These are phyloP conservation scores for Mycena galericulata DNA, from an alignment of 768 basidiomycete species.

Conservation along the genomic window DNA sequence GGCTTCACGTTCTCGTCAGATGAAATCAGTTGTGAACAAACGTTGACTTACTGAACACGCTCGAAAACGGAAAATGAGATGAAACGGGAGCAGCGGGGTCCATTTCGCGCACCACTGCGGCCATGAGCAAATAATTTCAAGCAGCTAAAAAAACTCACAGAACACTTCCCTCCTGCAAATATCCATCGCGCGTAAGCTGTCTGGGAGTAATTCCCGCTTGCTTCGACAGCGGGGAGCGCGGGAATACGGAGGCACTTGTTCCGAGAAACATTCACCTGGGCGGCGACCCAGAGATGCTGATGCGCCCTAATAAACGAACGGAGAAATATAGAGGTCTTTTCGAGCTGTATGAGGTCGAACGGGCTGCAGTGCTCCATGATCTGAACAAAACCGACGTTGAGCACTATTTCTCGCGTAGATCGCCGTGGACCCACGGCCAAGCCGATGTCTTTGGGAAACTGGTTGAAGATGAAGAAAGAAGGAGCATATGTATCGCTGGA, in stretches of 20 bases:
- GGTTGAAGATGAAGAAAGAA: neutral
- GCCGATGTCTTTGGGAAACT: neutral
- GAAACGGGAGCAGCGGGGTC: neutral
- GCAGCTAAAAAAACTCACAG: neutral
- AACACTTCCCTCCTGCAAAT: neutral
- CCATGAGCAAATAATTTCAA: no score
- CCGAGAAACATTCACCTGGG: neutral
- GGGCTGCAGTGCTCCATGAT: slow-evolving; percentile 18
- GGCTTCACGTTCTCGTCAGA: neutral
- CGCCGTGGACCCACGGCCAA: no score
- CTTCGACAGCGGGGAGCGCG: neutral
- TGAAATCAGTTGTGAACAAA: neutral
- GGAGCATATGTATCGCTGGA: neutral
- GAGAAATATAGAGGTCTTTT: neutral
- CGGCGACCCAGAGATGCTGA: neutral
- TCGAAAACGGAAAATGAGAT: neutral
- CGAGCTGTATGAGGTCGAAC: slow-evolving; percentile 8
- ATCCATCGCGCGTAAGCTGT: no score
- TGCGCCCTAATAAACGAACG: neutral
- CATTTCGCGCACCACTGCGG: neutral
- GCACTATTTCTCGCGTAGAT: no score
- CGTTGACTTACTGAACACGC: neutral
- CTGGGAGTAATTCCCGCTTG: no score
- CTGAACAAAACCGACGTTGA: no score
- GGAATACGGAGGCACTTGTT: neutral